A percentile compares a stretch with the other conserved stretches of the same genome.
Evolutionary conservation across 2,329 filamentous ascomycete genomes (phyloP).

Genomic region (Samsoniella hepiali): DNA sequence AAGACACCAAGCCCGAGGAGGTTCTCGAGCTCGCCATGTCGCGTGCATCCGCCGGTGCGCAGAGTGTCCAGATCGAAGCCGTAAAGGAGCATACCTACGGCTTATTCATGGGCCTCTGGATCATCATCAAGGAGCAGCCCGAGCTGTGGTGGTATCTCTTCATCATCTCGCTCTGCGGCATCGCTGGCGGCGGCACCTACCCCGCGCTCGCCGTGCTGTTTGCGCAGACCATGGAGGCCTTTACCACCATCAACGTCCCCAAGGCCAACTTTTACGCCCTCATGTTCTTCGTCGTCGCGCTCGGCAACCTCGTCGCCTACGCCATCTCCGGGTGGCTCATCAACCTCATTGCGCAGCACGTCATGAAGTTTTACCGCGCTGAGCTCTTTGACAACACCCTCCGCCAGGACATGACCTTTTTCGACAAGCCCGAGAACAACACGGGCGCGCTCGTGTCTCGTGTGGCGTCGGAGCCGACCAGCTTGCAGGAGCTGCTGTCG

Average conservation of each 20-base stretch:
- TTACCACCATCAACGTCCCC: conserved; percentile 31
- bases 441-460: conserved; percentile 39
- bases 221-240: conserved; percentile 38
- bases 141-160: conserved; percentile 26
- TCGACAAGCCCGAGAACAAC: conserved; percentile 37
- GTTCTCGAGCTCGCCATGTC: conserved; percentile 22
- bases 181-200: conserved; percentile 35
- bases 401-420: conserved; percentile 51
- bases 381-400: conserved; percentile 51
- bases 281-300: conserved; percentile 55
- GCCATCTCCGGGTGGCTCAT: conserved; percentile 35
- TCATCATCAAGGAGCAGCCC: conserved; percentile 32
- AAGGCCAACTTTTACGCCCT: conserved; percentile 50
- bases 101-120: conserved; percentile 29
- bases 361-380: conserved; percentile 35
- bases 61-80: conserved; percentile 16
- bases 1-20: conserved; percentile 32
- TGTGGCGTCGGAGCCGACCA: conserved; percentile 40
- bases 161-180: conserved; percentile 24
- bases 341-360: conserved; percentile 35
- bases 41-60: conserved; percentile 21
- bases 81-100: conserved; percentile 23
- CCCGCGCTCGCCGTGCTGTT: conserved; percentile 41
- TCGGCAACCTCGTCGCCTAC: conserved; percentile 45
- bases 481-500: conserved; percentile 48